These are phyloP conservation scores for Verticillium albo-atrum DNA, from an alignment of 2,329 filamentous ascomycete species.

Conservation along the genomic window DNA sequence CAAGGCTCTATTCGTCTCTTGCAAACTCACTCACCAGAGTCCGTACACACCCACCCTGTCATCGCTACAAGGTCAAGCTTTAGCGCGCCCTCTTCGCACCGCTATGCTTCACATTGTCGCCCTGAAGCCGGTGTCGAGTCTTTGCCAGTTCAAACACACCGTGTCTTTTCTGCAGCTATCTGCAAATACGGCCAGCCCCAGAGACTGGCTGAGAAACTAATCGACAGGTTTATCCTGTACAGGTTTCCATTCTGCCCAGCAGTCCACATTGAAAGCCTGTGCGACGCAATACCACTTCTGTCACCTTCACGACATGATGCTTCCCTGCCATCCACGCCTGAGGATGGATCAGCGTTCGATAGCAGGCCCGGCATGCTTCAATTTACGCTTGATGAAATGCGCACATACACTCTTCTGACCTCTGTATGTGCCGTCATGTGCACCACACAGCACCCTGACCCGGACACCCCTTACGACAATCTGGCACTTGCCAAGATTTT, in stretches of 20 bases:
- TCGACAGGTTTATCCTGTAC: background rate
- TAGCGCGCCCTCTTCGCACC: background rate
- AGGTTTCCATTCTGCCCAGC: background rate
- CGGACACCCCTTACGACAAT: constrained; percentile 32
- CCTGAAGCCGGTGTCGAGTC: background rate
- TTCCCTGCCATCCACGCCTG: background rate
- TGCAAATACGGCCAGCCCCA: background rate
- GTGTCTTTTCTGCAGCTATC: background rate
- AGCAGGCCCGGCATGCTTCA: background rate
- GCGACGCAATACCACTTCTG: background rate
- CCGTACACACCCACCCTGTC: background rate
- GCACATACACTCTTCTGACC: constrained; percentile 33
- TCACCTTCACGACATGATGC: background rate
- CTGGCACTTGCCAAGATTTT: constrained; percentile 27
- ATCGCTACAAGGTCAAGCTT: background rate
- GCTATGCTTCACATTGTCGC: background rate
- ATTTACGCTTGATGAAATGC: background rate
- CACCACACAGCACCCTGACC: constrained; percentile 32
- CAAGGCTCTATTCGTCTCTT: background rate
- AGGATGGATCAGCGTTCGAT: background rate
- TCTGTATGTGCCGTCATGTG: constrained; percentile 26
- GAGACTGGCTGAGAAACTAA: background rate
- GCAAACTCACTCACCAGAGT: background rate
- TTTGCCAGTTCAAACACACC: background rate
- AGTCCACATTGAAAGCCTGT: background rate